A percentile compares a stretch with the other conserved stretches of the same genome.
These are phyloP conservation scores for Carallia brachiata DNA, from an alignment of 345 rosid species.

Conservation along the genomic window DNA sequence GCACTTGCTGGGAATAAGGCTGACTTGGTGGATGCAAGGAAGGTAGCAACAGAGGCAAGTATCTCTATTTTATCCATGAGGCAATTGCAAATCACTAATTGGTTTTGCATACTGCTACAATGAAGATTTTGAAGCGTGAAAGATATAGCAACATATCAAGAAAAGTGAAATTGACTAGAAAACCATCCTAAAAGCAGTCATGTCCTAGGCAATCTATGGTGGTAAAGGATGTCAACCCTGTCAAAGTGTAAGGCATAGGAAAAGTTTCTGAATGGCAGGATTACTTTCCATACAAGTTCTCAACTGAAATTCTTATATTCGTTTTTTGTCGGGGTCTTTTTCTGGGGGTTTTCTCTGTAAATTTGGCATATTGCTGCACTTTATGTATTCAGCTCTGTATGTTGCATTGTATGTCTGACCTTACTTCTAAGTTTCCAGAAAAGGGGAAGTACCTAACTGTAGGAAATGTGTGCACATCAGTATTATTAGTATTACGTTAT, in stretches of 20 bases:
- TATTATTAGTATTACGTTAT: background rate
- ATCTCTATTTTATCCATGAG: slow-evolving; percentile 3
- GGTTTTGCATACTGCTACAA: background rate
- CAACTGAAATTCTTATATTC: too few relatives aligned
- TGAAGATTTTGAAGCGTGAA: background rate
- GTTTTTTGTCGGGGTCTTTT: too few relatives aligned
- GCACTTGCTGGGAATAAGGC: slow-evolving; percentile 95
- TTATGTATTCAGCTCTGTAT: too few relatives aligned
- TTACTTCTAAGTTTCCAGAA: too few relatives aligned
- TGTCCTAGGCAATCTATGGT: background rate
- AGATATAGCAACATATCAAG: background rate
- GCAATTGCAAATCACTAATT: background rate
- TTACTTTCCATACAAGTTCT: too few relatives aligned
- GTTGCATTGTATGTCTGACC: too few relatives aligned
- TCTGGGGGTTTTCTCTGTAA: too few relatives aligned
- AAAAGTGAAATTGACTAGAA: background rate
- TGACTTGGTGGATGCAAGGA: slow-evolving; percentile 77
- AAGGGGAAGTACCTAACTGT: too few relatives aligned
- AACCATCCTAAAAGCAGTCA: too few relatives aligned
- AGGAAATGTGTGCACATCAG: background rate
- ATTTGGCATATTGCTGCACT: too few relatives aligned
- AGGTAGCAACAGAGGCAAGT: slow-evolving; percentile 77
- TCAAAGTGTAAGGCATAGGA: too few relatives aligned
- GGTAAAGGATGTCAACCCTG: background rate
- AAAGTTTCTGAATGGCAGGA: too few relatives aligned